Conservation (phyloP, 495 filamentous ascomycete genomes). For the Tetracladium marchalianum region DNA sequence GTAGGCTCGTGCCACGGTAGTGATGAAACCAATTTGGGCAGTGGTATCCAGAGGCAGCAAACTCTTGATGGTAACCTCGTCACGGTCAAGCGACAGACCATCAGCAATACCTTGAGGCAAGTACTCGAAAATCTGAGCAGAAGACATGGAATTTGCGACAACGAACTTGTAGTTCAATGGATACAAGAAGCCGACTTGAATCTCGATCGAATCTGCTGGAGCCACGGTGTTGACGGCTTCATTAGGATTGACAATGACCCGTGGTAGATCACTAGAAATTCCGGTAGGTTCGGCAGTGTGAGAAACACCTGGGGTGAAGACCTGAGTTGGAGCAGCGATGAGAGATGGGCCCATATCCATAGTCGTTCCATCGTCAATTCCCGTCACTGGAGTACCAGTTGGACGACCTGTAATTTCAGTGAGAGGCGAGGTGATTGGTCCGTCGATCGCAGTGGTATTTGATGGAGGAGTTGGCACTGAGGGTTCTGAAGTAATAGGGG, state of each 20-base stretch:
- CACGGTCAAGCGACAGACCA: constrained; percentile 40
- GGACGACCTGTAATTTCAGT: constrained; percentile 4
- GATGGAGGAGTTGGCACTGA: neutral
- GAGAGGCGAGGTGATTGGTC: no score
- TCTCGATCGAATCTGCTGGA: constrained; percentile 52
- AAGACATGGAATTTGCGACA: constrained; percentile 53
- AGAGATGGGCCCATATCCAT: constrained; percentile 20
- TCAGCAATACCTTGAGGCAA: constrained; percentile 67
- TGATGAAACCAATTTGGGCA: constrained; percentile 61
- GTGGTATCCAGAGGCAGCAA: constrained; percentile 74
- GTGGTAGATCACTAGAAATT: constrained; percentile 53
- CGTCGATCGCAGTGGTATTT: neutral
- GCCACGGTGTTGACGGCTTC: constrained; percentile 14
- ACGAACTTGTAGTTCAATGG: constrained; percentile 78
- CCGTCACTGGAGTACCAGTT: constrained; percentile 13
- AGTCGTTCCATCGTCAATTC: constrained; percentile 9
- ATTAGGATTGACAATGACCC: constrained; percentile 55
- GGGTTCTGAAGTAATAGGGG: neutral
- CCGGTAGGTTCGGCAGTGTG: constrained; percentile 6
- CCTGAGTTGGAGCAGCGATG: constrained; percentile 16
- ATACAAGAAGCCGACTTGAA: constrained; percentile 79
- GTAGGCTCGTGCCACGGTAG: constrained; percentile 67
- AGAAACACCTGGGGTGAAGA: constrained; percentile 7
- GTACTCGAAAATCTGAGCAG: constrained; percentile 78
- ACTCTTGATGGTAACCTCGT: constrained; percentile 54